Evolutionary conservation across 2,329 filamentous ascomycete species (phyloP), one percentile per base, ranked within the genome.

Genomic region (Colletotrichum sp.): DNA sequence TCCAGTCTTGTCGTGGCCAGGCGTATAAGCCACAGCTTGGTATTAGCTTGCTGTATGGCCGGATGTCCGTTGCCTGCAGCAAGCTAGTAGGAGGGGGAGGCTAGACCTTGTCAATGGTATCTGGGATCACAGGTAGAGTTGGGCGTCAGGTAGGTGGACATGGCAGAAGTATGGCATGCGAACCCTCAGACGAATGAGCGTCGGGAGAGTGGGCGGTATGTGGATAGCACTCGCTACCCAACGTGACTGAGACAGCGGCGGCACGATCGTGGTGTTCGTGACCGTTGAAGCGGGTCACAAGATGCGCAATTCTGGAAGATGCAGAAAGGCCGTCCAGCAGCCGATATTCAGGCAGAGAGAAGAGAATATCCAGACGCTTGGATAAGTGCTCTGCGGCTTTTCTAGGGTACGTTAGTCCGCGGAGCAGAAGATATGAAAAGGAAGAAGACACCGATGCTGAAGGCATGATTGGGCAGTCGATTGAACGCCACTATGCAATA

Each of bases 21-120:
- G 24, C 69, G 72, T 61, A 54, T 61, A 69, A 69, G 58, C 58
- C 57, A 66, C 72, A 67, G 29, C 47, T 65, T 69, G 58, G 51
- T 61, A 29, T 55, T 61, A 55, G 58, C 38, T 55, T 29, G 51
- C 33, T 65, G 72, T 64, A 65, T 73, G 64, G 31, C 51, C 69
- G 69, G 69, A 74, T 69, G 72, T 74, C 72, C 72, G 69, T 65
- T 55, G 38, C 13, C 54, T 69, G 72, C 51, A 72, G 69, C 27
- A 38, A 31, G 47, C 64, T 34, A 59, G 31, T 15, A 59, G 54
- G 38, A 33, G 9, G 34, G 54, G 54, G 61, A 27, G 55, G 34
- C 55, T 16, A 73, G 57, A 63, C 68, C 62, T 31, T 71, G 71
- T 59, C 62, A 51, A 66, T 43, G 62, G 27, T 51, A 63, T 58